Base-by-base conservation (phyloP, 2,329 filamentous ascomycete genomes). In the Colletotrichum cordylinicola region DNA sequence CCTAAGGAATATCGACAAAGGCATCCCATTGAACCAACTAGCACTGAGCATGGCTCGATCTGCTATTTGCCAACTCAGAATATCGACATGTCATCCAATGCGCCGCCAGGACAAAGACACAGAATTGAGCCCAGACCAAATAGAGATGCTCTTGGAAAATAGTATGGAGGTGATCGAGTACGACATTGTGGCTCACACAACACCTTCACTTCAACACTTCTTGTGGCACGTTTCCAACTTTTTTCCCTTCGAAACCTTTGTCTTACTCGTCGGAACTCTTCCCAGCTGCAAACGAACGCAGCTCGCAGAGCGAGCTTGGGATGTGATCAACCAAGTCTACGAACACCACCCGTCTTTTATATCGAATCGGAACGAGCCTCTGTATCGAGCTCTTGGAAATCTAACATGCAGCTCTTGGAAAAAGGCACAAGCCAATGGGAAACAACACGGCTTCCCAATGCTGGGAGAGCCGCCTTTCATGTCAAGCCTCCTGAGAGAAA, bases 171-270 rank as follows among this genome's bases (percentile, higher is more conserved):
- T 86, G n/a, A 84, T 86, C 12, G 88, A 90, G 77, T 86, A 89
- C 76, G 86, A 87, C 67, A 80, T 87, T 9, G 81, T 83, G 13
- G 82, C 88, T 8, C 89, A 89, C 76, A 80, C 84, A 27, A 79
- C 84, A 3, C 82, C 87, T 75, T 81, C 83, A 5, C 82, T 85
- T 21, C 84, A 83, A 1, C 87, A 88, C 4, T 92, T 91, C 79
- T 78, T 88, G 12, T 92, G 90, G 90, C 91, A 88, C 77, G 84
- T 88, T 79, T 86, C 87, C 67, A 83, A 84, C 21, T 87, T 90
- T 78, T 91, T 92, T 80, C 90, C 91, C 78, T 82, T 89, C 65
- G 90, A 91, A 72, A 82, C 91, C 18, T 89, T 92, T 74, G 83
- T 88, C 33, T 90, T 90, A 78, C 85, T 91, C 79, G 86, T 88